Evolutionary conservation across 2,329 filamentous ascomycete species (phyloP), one percentile per base, ranked within the genome.

Genomic region (Paraconiothyrium brasiliense): DNA sequence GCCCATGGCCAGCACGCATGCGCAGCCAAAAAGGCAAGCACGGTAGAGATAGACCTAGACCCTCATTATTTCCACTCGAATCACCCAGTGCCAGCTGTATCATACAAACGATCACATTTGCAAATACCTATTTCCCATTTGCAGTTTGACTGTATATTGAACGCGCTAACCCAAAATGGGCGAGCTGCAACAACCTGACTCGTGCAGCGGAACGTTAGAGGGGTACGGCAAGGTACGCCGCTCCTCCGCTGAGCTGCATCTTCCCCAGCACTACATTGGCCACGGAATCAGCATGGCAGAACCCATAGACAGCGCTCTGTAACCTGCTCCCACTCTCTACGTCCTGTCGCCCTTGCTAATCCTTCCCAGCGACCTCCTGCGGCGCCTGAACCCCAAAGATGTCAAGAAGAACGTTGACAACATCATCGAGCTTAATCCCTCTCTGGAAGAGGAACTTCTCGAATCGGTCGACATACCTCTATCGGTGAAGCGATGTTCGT

Each of bases 401-500:
- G 97, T 94, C 58, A 87, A 93, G 75, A 81, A 87, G 64, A 96
- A 99, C 83, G 91, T 99, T 73, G 90, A 92, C 81, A 87, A 90
- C 74, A 93, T 99, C 78, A 95, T 97, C 81, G 84, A 86, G 59
- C 90, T 99, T 66, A 91, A 93, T 48, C 95, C 95, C 16, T 90
- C 94, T 71, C 90, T 99, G 62, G 95, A 94, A 75, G 95, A 99
- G 85, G 95, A 99, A 79, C 92, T 99, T 47, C 92, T 99, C 68
- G 95, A 94, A 68, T 97, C 94, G 27, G 95, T 99, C 71, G 95
- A 99, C 81, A 94, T 98, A 80, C 95, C 95, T 27, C 90, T 99
- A 60, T 89, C 91, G 62, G 87, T 96, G 66, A 90, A 91, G 72
- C 91, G 92, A 68, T 98, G 95, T 85, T 88, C 89, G 71, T 92